A percentile compares a stretch with the other conserved stretches of the same genome.
These are phyloP conservation scores for Quercus lobata DNA, from an alignment of 331 rosid species.

Conservation along the genomic window DNA sequence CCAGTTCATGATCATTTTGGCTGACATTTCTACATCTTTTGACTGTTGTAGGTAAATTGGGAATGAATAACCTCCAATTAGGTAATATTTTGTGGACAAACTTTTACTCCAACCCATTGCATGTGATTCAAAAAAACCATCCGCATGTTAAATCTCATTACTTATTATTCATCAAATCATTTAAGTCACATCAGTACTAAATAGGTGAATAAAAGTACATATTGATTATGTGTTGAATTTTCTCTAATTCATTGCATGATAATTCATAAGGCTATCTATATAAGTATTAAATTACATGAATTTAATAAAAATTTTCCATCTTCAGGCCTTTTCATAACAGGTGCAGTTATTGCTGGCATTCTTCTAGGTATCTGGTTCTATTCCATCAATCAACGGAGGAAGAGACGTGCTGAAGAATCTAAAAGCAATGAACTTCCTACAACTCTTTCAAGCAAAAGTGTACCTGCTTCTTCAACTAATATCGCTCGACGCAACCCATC, in stretches of 20 bases:
- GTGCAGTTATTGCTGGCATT: constrained; percentile 33
- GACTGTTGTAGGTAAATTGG: constrained; percentile 5
- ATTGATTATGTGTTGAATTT: too few species aligned
- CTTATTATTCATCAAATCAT: too few species aligned
- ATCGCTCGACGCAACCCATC: constrained; percentile 53
- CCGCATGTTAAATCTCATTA: too few species aligned
- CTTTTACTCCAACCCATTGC: too few species aligned
- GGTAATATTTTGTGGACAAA: constrained; percentile 32
- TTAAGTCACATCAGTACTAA: too few species aligned
- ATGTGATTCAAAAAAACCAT: too few species aligned
- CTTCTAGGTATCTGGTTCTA: constrained; percentile 22
- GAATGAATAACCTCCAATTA: rapidly evolving
- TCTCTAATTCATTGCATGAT: too few species aligned
- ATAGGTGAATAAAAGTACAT: too few species aligned
- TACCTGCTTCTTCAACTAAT: constrained; percentile 31
- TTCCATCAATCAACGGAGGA: constrained; percentile 30
- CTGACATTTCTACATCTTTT: constrained; percentile 11
- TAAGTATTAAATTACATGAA: too few species aligned
- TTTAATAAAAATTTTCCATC: background rate
- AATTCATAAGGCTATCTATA: too few species aligned
- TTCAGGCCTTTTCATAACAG: constrained; percentile 53
- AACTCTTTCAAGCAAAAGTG: too few species aligned
- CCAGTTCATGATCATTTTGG: background rate
- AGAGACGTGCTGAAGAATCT: constrained; percentile 27
- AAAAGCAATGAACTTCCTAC: constrained; percentile 25